Evolutionary conservation across 192 early-diverging fungal species (phyloP).

Genomic region (Paraglomus occultum): DNA sequence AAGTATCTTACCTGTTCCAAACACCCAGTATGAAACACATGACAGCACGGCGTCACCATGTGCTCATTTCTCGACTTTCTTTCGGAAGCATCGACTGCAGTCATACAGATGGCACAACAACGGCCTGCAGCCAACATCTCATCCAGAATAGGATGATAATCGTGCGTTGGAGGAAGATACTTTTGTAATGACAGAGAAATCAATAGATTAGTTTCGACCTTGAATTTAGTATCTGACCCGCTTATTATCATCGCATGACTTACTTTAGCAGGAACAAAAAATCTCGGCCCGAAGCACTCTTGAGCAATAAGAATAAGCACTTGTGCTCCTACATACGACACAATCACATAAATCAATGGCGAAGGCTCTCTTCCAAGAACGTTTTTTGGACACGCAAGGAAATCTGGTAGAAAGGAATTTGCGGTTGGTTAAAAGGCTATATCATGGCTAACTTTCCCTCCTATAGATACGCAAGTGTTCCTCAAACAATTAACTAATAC

Average conservation of each 20-base stretch:
- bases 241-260: constrained; percentile 9
- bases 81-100: constrained; percentile 43
- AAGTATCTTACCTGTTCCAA: constrained; percentile 50
- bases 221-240: background rate
- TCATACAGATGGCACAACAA: constrained; percentile 70
- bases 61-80: constrained; percentile 45
- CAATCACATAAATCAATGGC: constrained; percentile 51
- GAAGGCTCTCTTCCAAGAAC: constrained; percentile 51
- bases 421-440: background rate
- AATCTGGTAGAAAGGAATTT: constrained; percentile 27
- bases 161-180: constrained; percentile 64
- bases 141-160: constrained; percentile 66
- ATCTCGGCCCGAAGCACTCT: constrained; percentile 65
- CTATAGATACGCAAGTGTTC: background rate
- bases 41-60: constrained; percentile 79
- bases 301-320: constrained; percentile 59
- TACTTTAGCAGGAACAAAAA: constrained; percentile 69
- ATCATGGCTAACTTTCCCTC: background rate
- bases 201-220: background rate
- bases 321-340: constrained; percentile 58
- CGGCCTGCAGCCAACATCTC: constrained; percentile 45
- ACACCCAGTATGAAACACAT: constrained; percentile 77
- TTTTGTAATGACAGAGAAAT: background rate
- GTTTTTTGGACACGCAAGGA: constrained; percentile 59
- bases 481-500: too few species aligned